Conservation (phyloP, 2,329 filamentous ascomycete genomes). For the Hysterium pulicare region DNA sequence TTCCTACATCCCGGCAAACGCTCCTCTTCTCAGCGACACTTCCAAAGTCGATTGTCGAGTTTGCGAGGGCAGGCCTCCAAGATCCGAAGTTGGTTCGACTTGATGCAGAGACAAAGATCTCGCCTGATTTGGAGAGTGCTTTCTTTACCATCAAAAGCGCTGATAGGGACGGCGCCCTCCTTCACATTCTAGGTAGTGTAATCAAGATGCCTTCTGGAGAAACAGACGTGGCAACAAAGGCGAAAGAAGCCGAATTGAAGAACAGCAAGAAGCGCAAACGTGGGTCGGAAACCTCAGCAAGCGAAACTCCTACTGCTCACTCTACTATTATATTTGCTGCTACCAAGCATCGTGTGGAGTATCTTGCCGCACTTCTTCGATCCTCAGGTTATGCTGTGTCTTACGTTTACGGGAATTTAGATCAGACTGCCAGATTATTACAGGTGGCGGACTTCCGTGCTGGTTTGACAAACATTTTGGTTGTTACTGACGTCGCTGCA, state of each 20-base stretch:
- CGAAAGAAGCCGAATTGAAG: slow-evolving; percentile 44
- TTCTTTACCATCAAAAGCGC: slow-evolving; percentile 91
- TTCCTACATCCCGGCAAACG: slow-evolving; percentile 82
- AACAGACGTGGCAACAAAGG: slow-evolving; percentile 50
- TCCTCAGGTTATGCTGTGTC: slow-evolving; percentile 84
- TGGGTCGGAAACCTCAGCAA: slow-evolving; percentile 46
- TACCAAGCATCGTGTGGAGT: slow-evolving; percentile 97
- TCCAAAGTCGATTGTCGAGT: slow-evolving; percentile 91
- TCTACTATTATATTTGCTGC: slow-evolving; percentile 94
- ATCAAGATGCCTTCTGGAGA: slow-evolving; percentile 81
- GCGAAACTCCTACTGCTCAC: slow-evolving; percentile 75
- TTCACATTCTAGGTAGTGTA: slow-evolving; percentile 85
- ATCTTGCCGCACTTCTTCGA: slow-evolving; percentile 75
- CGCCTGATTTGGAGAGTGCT: slow-evolving; percentile 89
- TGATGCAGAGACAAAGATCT: slow-evolving; percentile 93
- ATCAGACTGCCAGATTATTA: slow-evolving; percentile 87
- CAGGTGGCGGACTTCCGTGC: slow-evolving; percentile 87
- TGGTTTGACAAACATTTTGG: slow-evolving; percentile 82
- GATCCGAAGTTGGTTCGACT: slow-evolving; percentile 87
- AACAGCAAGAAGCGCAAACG: slow-evolving; percentile 71
- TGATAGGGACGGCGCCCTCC: slow-evolving; percentile 88
- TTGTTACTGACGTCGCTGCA: slow-evolving; percentile 94
- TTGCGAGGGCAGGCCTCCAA: slow-evolving; percentile 87
- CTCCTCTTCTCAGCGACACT: slow-evolving; percentile 93
- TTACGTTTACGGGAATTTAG: slow-evolving; percentile 90